These are phyloP conservation scores for Rhizoclosmatium globosum DNA, from an alignment of 192 early-diverging fungal species.

Conservation along the genomic window DNA sequence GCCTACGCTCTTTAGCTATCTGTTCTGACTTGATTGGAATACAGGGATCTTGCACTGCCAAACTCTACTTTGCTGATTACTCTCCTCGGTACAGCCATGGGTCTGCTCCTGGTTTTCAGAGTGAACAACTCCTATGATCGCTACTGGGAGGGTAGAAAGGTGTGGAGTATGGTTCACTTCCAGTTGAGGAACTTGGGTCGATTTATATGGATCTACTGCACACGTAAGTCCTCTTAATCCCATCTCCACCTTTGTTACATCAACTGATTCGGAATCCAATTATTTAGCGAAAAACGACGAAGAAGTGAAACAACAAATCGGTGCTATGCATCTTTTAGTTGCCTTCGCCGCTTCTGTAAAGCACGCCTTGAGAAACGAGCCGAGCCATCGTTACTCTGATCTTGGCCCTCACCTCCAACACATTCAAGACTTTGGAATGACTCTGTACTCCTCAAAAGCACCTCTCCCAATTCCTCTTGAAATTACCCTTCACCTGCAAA, in stretches of 20 bases:
- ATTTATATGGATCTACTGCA: constrained; percentile 69
- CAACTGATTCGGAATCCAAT: not conserved
- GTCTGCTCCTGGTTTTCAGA: constrained; percentile 24
- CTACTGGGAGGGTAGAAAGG: constrained; percentile 52
- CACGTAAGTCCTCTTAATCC: not conserved
- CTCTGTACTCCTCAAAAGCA: not conserved
- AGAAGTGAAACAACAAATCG: constrained; percentile 49
- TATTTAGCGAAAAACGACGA: constrained; percentile 9
- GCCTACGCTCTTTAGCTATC: not conserved
- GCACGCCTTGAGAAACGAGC: constrained; percentile 82
- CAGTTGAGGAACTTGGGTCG: constrained; percentile 82
- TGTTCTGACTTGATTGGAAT: not conserved
- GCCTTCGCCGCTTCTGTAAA: constrained; percentile 83
- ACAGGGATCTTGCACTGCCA: constrained; percentile 21
- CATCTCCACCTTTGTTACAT: not conserved
- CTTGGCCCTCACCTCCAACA: constrained; percentile 45
- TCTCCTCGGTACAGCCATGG: constrained; percentile 40
- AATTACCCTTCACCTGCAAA: constrained; percentile 18
- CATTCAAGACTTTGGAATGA: not conserved
- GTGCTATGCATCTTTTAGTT: constrained; percentile 76
- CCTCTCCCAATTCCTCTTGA: constrained; percentile 9
- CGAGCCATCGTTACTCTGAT: constrained; percentile 70
- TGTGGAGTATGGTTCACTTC: constrained; percentile 80
- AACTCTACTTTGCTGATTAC: constrained; percentile 50
- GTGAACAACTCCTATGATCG: constrained; percentile 20